phyloP scores from a whole-genome alignment of 768 basidiomycete species.

The Phylloporus sp. region DNA sequence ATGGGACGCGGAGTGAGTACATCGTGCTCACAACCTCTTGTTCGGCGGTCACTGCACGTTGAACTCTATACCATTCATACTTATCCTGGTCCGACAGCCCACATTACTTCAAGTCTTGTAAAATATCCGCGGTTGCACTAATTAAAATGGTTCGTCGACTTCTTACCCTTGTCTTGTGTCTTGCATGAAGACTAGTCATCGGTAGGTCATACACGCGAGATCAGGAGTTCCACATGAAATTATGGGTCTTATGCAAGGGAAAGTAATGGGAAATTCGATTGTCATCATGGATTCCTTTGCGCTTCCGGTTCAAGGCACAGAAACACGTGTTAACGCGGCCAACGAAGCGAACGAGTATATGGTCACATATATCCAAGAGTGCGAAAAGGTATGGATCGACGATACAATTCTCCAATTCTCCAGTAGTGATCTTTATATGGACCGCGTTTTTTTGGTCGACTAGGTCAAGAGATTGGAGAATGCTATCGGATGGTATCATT shows the following conservation, averaged over 20 bases:
- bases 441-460: background rate
- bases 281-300: constrained; percentile 97
- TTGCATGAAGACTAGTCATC: background rate
- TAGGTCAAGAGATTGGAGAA: constrained; percentile 85
- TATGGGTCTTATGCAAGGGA: constrained; percentile 99
- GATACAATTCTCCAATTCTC: background rate
- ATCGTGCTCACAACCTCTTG: background rate
- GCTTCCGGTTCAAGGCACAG: constrained; percentile 95
- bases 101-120: constrained; percentile 83
- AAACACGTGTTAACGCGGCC: constrained; percentile 95
- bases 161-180: background rate
- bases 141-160: constrained; percentile 82
- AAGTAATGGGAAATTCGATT: constrained; percentile 73
- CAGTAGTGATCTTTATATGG: background rate
- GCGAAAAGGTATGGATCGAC: constrained; percentile 58
- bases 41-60: background rate
- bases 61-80: background rate
- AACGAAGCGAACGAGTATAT: constrained; percentile 98
- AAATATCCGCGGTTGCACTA: constrained; percentile 91
- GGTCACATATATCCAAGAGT: constrained; percentile 86
- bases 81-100: constrained; percentile 42
- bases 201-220: constrained; percentile 93
- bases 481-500: constrained; percentile 97
- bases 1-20: constrained; percentile 82
- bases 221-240: constrained; percentile 98